Evolutionary conservation across 441 rosid species (phyloP), one percentile per base, ranked within the genome.

Genomic region (Kokia cookei): DNA sequence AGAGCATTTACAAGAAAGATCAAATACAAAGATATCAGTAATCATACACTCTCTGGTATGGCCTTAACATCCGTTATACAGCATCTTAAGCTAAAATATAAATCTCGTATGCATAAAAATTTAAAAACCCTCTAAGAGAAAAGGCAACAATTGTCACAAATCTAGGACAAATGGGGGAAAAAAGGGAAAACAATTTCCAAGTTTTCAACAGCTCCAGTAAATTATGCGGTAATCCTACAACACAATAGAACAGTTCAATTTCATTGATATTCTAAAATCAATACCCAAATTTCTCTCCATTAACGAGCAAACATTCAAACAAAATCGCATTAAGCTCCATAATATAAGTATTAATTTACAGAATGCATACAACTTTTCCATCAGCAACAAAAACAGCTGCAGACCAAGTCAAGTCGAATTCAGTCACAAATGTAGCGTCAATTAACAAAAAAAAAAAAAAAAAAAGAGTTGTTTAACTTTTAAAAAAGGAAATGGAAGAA

Each of bases 381-480:
- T n/a, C 40, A 72, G 77, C 47, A 75, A 61, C 22, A 71, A 62
- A 69, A 19, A 19, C 10, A 75, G 48, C 65, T 15, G 37, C 48
- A 63, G 48, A 76, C 58, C 8, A 65, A 63, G 54, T 55, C 71
- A 9, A 12, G 50, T 42, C 61, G 65, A 69, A 67, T 22, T 53
- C 59, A 58, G 37, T 10, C 27, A 47, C n/a, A 37, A 63, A 53
- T 5, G 26, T 5, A 42, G 19, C 9, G 32, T 15, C 43, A 54
- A 77, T 22, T 55, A 45, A 61, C 42, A 76, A 47, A 4, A 37
- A 64, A 65, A 72, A 54, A 50, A 40, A n/a, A 66, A 76, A 29
- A 17, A 77, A 22, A 24, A 43, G 35, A 43, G 3, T 51, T 0
- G 10, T 2, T 19, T 27, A 4, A 27, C 2, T 19, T 17, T 15